phyloP scores from a whole-genome alignment of 495 filamentous ascomycete species.

The Penicillium nucicola region DNA sequence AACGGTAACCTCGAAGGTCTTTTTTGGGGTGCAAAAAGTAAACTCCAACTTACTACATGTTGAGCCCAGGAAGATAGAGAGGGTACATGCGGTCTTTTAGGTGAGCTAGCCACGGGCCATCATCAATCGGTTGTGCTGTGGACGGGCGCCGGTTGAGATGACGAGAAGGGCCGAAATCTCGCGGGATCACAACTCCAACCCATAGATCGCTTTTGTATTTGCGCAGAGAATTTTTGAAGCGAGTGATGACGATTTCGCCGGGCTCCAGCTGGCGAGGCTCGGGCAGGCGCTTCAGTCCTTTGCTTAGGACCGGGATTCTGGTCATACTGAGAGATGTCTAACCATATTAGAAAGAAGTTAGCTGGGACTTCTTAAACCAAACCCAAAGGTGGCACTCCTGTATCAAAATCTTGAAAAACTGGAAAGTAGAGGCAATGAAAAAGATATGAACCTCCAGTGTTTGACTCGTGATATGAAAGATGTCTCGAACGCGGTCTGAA shows the following conservation, averaged over 20 bases:
- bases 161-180: not conserved
- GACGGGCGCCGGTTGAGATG: constrained; percentile 3
- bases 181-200: constrained; percentile 8
- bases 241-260: constrained; percentile 8
- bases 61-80: constrained; percentile 15
- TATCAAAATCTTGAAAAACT: too few species aligned
- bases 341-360: too few species aligned
- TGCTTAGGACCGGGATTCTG: not conserved
- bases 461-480: too few species aligned
- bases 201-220: constrained; percentile 16
- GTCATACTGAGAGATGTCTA: not conserved
- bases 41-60: constrained; percentile 16
- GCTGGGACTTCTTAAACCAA: too few species aligned
- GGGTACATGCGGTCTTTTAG: constrained; percentile 10
- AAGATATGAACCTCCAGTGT: too few species aligned
- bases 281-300: not conserved
- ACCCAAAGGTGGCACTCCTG: too few species aligned
- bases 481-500: too few species aligned
- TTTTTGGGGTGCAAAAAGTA: not conserved
- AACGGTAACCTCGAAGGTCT: not conserved
- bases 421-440: too few species aligned
- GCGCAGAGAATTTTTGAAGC: constrained; percentile 13
- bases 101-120: constrained; percentile 4
- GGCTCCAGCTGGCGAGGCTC: constrained; percentile 1
- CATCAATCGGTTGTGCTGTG: not conserved